Conservation (phyloP, 345 rosid genomes). For the Lenwebbia sp. region DNA sequence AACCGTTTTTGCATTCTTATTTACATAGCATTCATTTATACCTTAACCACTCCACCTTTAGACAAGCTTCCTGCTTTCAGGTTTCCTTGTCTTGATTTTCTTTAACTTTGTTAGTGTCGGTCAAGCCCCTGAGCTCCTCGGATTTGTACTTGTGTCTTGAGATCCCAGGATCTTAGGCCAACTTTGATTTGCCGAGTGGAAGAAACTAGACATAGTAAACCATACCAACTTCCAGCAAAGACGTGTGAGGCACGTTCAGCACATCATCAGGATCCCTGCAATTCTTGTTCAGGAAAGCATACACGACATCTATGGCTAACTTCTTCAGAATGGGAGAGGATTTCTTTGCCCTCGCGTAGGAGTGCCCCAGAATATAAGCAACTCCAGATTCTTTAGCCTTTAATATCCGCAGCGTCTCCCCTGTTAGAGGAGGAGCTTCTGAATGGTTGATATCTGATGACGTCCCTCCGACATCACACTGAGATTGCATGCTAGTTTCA, state of each 20-base stretch:
- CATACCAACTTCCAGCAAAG: slow-evolving; percentile 75
- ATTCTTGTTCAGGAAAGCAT: slow-evolving; percentile 60
- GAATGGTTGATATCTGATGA: not conserved
- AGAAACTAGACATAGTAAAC: slow-evolving; percentile 39
- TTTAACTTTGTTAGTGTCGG: not conserved
- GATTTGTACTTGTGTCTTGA: not conserved
- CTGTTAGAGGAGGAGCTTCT: slow-evolving; percentile 9
- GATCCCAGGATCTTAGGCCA: not conserved
- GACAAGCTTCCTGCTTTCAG: not conserved
- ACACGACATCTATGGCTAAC: slow-evolving; percentile 41
- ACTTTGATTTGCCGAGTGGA: not conserved
- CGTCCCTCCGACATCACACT: not conserved
- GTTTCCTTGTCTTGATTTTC: not conserved
- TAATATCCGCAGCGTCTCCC: slow-evolving; percentile 33
- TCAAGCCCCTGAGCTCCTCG: not conserved
- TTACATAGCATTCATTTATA: not conserved
- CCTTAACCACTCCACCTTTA: not conserved
- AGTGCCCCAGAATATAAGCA: slow-evolving; percentile 56
- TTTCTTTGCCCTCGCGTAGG: slow-evolving; percentile 54
- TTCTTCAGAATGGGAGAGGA: slow-evolving; percentile 55
- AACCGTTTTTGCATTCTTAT: not conserved
- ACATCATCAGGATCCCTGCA: slow-evolving; percentile 57
- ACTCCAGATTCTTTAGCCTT: slow-evolving; percentile 66
- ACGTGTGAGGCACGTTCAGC: slow-evolving; percentile 57
- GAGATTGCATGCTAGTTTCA: not conserved